Conservation (phyloP, 2,329 filamentous ascomycete species). For the Fusarium stilboides region DNA sequence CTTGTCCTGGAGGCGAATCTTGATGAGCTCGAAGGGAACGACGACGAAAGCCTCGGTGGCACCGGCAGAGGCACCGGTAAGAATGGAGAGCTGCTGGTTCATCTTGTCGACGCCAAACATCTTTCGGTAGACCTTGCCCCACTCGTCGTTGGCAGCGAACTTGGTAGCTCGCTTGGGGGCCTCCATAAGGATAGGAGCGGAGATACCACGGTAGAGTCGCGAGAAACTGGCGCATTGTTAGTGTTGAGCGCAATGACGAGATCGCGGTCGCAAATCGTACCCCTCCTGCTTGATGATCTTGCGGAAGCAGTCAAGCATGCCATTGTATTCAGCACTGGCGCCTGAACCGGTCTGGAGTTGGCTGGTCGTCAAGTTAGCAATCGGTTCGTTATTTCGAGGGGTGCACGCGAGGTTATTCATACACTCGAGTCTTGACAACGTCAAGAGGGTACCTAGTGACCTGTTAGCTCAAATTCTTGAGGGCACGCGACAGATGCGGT, state of each 20-base stretch:
- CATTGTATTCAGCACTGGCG: slow-evolving; percentile 89
- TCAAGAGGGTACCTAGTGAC: slow-evolving; percentile 93
- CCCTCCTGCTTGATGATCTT: slow-evolving; percentile 98
- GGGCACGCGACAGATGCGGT: slow-evolving; percentile 40
- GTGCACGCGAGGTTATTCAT: slow-evolving; percentile 60
- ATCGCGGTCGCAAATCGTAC: slow-evolving; percentile 64
- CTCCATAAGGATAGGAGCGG: slow-evolving; percentile 97
- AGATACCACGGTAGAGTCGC: slow-evolving; percentile 95
- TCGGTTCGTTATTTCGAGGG: slow-evolving; percentile 10
- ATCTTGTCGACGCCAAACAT: slow-evolving; percentile 88
- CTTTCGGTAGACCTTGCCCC: slow-evolving; percentile 94
- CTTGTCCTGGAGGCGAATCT: slow-evolving; percentile 97
- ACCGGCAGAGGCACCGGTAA: slow-evolving; percentile 94
- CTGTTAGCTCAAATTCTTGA: slow-evolving; percentile 36
- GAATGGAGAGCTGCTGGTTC: slow-evolving; percentile 90
- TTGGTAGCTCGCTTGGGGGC: slow-evolving; percentile 95
- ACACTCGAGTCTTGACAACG: slow-evolving; percentile 98
- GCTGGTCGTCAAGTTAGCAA: slow-evolving; percentile 63
- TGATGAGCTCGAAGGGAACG: slow-evolving; percentile 97
- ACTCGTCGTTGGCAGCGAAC: slow-evolving; percentile 98
- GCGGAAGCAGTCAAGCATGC: slow-evolving; percentile 97
- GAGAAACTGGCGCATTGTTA: slow-evolving; percentile 74
- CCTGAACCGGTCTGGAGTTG: slow-evolving; percentile 86
- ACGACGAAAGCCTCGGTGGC: slow-evolving; percentile 97
- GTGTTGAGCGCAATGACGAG: slow-evolving; percentile 19